These are phyloP conservation scores for Dichomitus squalens DNA, from an alignment of 1,284 basidiomycete genomes.

Conservation along the genomic window DNA sequence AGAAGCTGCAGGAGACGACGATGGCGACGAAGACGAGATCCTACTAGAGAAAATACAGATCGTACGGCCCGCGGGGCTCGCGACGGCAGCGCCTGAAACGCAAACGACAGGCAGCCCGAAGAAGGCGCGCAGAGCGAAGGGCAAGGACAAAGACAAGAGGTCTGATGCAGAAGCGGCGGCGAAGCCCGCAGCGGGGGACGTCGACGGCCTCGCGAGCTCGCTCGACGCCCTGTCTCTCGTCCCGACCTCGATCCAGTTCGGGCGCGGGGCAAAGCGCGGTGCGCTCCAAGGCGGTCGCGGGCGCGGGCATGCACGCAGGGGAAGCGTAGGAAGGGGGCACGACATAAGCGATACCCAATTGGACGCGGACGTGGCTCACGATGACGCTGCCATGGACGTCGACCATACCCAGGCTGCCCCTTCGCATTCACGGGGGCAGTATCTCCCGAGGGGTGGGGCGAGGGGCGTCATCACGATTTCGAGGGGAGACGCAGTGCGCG, in stretches of 20 bases:
- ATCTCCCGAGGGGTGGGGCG: neutral
- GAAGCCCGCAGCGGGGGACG: slow-evolving; percentile 23
- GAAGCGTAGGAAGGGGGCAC: neutral
- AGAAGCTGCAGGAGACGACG: neutral
- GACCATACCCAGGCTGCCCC: neutral
- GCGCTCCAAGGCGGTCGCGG: slow-evolving; percentile 9
- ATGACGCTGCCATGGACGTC: neutral
- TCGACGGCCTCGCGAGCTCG: slow-evolving; percentile 49
- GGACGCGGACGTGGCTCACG: neutral
- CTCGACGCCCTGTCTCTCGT: slow-evolving; percentile 69
- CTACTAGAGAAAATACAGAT: slow-evolving; percentile 17
- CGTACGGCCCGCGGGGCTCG: slow-evolving; percentile 1
- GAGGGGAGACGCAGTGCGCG: neutral
- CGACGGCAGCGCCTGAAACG: neutral
- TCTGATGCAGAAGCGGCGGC: neutral
- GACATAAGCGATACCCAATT: too few species aligned
- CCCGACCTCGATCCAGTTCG: slow-evolving; percentile 69
- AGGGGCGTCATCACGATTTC: neutral
- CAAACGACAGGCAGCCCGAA: neutral
- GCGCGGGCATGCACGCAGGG: slow-evolving; percentile 4
- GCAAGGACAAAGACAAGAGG: slow-evolving; percentile 4
- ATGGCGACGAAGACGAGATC: slow-evolving; percentile 15
- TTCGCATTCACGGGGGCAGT: neutral
- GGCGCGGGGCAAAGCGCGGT: slow-evolving; percentile 51
- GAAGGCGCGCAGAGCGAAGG: neutral